phyloP scores from a whole-genome alignment of 164 flowering plant genomes.

The Malania oleifera region DNA sequence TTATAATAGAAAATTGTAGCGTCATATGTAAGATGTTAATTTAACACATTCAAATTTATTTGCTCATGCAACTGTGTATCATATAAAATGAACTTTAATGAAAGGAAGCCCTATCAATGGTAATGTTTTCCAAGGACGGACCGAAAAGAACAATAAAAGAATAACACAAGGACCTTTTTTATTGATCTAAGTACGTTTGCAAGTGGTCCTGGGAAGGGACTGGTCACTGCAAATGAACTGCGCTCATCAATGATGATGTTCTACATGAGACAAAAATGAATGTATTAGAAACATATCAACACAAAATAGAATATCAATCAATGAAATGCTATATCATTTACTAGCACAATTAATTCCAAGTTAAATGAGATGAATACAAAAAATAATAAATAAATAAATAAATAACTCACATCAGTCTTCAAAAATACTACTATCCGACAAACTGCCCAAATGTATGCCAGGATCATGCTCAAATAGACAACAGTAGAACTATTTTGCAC shows the following conservation, averaged over 20 bases:
- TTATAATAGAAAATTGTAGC: background rate
- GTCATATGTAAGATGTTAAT: background rate
- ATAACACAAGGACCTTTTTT: conserved; percentile 77
- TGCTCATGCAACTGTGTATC: too few relatives aligned
- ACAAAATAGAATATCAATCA: background rate
- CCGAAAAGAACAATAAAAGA: too few relatives aligned
- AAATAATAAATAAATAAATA: too few relatives aligned
- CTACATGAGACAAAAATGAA: conserved; percentile 34
- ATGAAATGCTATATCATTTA: background rate
- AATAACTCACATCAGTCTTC: too few relatives aligned
- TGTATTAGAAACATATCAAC: background rate
- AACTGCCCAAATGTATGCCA: too few relatives aligned
- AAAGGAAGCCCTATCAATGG: too few relatives aligned
- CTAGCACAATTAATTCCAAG: background rate
- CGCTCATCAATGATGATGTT: conserved; percentile 81
- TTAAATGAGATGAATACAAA: background rate
- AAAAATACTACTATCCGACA: too few relatives aligned
- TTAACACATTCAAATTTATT: background rate
- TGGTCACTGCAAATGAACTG: conserved; percentile 66
- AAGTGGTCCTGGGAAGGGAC: conserved; percentile 67
- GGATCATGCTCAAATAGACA: too few relatives aligned
- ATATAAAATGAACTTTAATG: too few relatives aligned
- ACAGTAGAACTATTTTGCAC: too few relatives aligned
- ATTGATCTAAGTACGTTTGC: conserved; percentile 50
- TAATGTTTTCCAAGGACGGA: too few relatives aligned